These are phyloP conservation scores for Plasmodium coatneyi DNA, from an alignment of 169 alveolate species.

Conservation along the genomic window DNA sequence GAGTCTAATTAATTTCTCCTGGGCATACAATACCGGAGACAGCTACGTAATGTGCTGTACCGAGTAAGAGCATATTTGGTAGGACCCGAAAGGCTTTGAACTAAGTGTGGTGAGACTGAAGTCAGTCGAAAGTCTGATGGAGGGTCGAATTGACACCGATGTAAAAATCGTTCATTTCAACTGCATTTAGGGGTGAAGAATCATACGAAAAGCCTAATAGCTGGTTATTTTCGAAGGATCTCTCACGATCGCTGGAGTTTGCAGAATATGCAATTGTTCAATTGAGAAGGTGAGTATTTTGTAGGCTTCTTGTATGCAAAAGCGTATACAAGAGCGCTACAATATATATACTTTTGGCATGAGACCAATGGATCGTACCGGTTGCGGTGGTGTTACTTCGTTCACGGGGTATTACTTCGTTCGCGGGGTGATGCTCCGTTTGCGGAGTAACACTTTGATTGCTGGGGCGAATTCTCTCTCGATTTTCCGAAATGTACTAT, in stretches of 20 bases:
- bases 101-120: slow-evolving; percentile 93
- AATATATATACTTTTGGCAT: background rate
- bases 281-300: background rate
- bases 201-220: slow-evolving; percentile 95
- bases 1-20: background rate
- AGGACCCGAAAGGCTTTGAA: slow-evolving; percentile 95
- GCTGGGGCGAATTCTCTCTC: background rate
- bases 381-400: background rate
- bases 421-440: background rate
- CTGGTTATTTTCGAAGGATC: slow-evolving; percentile 95
- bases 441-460: background rate
- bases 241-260: slow-evolving; percentile 93
- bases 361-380: background rate
- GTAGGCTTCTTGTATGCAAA: background rate
- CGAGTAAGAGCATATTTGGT: slow-evolving; percentile 92
- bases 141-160: slow-evolving; percentile 93
- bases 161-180: slow-evolving; percentile 93
- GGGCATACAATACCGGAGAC: background rate
- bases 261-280: slow-evolving; percentile 83
- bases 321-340: background rate
- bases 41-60: slow-evolving; percentile 74
- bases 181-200: slow-evolving; percentile 95
- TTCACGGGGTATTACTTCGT: background rate
- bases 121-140: slow-evolving; percentile 93
- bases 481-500: slow-evolving; percentile 85